phyloP scores from a whole-genome alignment of 352 stramenopile species.

The Phytopythium vexans region DNA sequence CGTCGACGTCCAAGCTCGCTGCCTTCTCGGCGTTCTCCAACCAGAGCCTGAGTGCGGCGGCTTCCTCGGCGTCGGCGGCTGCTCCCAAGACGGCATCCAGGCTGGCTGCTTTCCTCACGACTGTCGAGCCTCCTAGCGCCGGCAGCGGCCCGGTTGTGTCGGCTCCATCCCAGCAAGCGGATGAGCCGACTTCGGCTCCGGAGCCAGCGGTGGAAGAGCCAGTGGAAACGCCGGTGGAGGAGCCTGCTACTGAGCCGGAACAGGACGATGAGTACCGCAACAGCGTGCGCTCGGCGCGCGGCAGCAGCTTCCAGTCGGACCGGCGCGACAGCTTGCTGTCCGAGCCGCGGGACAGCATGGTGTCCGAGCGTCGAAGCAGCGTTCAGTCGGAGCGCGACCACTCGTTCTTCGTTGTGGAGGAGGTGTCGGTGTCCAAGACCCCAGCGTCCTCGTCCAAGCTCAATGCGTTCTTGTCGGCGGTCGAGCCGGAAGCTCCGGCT shows the following conservation, averaged over 20 bases:
- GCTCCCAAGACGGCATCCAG: conserved; percentile 38
- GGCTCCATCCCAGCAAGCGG: conserved; percentile 15
- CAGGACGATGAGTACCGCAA: background rate
- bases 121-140: conserved; percentile 29
- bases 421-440: conserved; percentile 21
- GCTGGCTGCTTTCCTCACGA: conserved; percentile 64
- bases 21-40: conserved; percentile 23
- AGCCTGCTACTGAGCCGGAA: background rate
- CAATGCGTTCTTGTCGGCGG: conserved; percentile 47
- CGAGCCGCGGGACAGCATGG: conserved; percentile 10
- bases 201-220: conserved; percentile 8
- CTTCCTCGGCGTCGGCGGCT: conserved; percentile 8
- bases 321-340: conserved; percentile 7
- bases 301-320: conserved; percentile 7
- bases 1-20: conserved; percentile 27
- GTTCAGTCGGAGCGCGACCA: conserved; percentile 17
- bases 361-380: conserved; percentile 11
- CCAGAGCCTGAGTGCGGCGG: conserved; percentile 3
- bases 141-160: conserved; percentile 7
- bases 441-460: conserved; percentile 40
- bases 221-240: conserved; percentile 16
- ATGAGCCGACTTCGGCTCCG: conserved; percentile 2
- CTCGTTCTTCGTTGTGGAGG: conserved; percentile 33
- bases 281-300: background rate
- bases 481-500: conserved; percentile 21